Conservation (phyloP, 805 yeast species). For the Priceomyces castillae region DNA sequence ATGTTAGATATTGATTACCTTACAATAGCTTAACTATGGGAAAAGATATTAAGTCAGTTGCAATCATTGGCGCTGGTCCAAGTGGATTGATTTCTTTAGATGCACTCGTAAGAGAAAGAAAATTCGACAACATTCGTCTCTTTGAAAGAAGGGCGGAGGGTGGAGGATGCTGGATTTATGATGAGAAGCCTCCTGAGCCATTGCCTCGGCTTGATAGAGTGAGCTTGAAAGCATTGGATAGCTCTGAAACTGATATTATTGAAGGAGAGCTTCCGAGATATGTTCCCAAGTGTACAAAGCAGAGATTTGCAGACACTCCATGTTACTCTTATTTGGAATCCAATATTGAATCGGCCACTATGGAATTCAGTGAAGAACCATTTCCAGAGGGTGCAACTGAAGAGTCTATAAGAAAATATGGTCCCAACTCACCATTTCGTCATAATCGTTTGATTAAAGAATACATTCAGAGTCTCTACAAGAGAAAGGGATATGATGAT, state of each 20-base stretch:
- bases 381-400: constrained; percentile 15
- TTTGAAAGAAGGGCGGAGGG: constrained; percentile 39
- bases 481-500: constrained; percentile 19
- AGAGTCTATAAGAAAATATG: constrained; percentile 14
- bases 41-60: constrained; percentile 26
- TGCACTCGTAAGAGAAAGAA: constrained; percentile 31
- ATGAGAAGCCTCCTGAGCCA: constrained; percentile 20
- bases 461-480: constrained; percentile 20
- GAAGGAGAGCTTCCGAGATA: constrained; percentile 12
- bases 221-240: constrained; percentile 11
- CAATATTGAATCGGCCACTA: constrained; percentile 20
- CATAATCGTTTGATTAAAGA: constrained; percentile 15
- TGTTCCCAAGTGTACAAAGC: constrained; percentile 14
- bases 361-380: constrained; percentile 22
- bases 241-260: constrained; percentile 8
- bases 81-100: constrained; percentile 45
- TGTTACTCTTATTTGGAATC: constrained; percentile 21
- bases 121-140: constrained; percentile 31
- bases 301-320: constrained; percentile 20
- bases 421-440: constrained; percentile 19
- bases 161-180: constrained; percentile 47
- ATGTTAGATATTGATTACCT: too few species aligned
- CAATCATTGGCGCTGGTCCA: constrained; percentile 51
- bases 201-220: constrained; percentile 13
- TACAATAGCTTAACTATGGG: too few species aligned